Conservation (phyloP, 345 rosid species). For the Fremontodendron californicum region DNA sequence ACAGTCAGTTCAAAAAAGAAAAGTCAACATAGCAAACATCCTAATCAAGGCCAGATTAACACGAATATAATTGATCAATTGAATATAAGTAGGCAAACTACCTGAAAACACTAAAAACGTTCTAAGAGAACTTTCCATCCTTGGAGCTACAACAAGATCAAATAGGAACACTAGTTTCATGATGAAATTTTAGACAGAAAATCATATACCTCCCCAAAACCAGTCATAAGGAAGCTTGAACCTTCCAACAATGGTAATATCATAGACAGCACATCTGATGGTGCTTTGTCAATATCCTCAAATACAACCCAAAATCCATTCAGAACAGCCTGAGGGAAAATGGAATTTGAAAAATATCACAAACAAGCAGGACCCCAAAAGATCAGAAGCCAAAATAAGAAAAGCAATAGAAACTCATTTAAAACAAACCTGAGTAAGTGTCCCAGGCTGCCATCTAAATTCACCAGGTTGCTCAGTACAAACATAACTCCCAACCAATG, state of each 20-base stretch:
- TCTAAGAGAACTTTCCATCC: not conserved
- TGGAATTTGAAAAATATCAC: not conserved
- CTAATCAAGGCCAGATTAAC: not conserved
- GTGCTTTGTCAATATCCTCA: slow-evolving; percentile 93
- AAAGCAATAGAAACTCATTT: slow-evolving; percentile 12
- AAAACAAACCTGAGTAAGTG: slow-evolving; percentile 79
- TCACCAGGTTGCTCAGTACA: slow-evolving; percentile 96
- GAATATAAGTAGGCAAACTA: not conserved
- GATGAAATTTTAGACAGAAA: not conserved
- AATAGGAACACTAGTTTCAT: not conserved
- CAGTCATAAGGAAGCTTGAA: slow-evolving; percentile 54
- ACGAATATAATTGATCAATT: not conserved
- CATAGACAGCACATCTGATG: slow-evolving; percentile 76
- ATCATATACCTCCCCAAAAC: slow-evolving; percentile 68
- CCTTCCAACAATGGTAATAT: slow-evolving; percentile 86
- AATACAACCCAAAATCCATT: slow-evolving; percentile 91
- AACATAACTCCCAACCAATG: slow-evolving; percentile 84
- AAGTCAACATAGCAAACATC: not conserved
- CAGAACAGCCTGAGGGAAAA: slow-evolving; percentile 57
- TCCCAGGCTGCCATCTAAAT: slow-evolving; percentile 97
- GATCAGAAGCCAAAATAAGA: not conserved
- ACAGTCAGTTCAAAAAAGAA: not conserved
- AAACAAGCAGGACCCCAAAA: not conserved
- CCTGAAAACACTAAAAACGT: not conserved
- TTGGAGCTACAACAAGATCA: not conserved